Evolutionary conservation across 306 rosid genomes (phyloP), one percentile per base, ranked within the genome.

Genomic region (Macrotyloma uniflorum): DNA sequence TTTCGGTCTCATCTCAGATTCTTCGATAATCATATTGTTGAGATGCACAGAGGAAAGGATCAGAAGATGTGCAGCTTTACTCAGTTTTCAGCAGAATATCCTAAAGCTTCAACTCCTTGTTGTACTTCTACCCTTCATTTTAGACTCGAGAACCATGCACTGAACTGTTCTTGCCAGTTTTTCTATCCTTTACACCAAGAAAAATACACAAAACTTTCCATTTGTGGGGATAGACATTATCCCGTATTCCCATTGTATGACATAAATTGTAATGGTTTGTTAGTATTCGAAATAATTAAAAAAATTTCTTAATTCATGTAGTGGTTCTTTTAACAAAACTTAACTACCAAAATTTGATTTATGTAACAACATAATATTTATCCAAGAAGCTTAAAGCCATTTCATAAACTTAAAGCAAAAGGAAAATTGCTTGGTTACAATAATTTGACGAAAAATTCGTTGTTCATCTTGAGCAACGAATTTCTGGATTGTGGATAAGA

Each of bases 11-110:
- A 50, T 50, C 67, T 74, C 77, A 58, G 57, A 73, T 83, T 81
- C 76, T 77, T 88, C 50, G 43, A 58, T 83, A 68, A 66, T 61
- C 84, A 62, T 85, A 69, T 62, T 62, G 69, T 71, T 76, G 79
- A 22, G 72, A 18, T 83, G 61, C 66, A 22, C 54, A 13, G 51
- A 46, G 74, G 55, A 58, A 79, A 30, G 38, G 51, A 59, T 85
- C 61, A 69, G 81, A 67, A 74, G 81, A 40, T 72, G 64, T 18
- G 67, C 72, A 13, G 13, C 20, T 20, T 69, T 51, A 23, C 67
- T 33, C 16, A 24, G 36, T 65, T 64, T 83, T 70, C 63, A n/a
- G 72, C 68, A 24, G 86, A 72, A 80, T 54, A 71, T 77, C 40
- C 66, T 40, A 53, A 67, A 71, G 76, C 72, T 45, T 74, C 23